Percentiles rank a stretch among this genome's conserved stretches.
These are phyloP conservation scores for Metarhizium sp. DNA, from an alignment of 2,329 filamentous ascomycete genomes.

Conservation along the genomic window DNA sequence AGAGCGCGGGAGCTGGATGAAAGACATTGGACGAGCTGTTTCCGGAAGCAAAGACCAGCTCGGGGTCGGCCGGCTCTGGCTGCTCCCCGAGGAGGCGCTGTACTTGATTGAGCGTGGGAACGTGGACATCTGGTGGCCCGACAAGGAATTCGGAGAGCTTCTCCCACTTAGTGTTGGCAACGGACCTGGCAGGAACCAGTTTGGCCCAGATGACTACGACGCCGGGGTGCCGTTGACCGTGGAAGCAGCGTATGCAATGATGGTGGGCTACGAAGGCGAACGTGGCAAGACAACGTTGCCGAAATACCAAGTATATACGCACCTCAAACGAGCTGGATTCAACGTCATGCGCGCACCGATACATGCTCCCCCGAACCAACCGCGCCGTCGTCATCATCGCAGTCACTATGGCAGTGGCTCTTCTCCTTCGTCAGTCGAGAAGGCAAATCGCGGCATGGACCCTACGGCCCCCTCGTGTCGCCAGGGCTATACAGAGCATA, in stretches of 20 bases:
- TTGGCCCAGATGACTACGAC: constrained; percentile 36
- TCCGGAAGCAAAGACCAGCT: constrained; percentile 45
- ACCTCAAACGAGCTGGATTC: constrained; percentile 76
- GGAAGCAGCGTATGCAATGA: constrained; percentile 79
- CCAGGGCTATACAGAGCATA: constrained; percentile 60
- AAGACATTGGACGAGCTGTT: constrained; percentile 62
- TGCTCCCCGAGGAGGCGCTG: constrained; percentile 85
- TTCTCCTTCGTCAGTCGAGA: constrained; percentile 33
- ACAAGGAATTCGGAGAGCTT: constrained; percentile 37
- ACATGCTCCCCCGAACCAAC: background rate
- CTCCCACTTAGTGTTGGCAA: constrained; percentile 26
- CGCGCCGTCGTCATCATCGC: constrained; percentile 8
- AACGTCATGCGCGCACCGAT: constrained; percentile 61
- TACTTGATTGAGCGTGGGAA: constrained; percentile 83
- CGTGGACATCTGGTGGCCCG: constrained; percentile 79
- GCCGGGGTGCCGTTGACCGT: constrained; percentile 76
- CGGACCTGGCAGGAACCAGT: constrained; percentile 10
- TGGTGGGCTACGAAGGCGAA: constrained; percentile 62
- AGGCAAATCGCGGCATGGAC: constrained; percentile 16
- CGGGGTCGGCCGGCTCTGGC: constrained; percentile 60
- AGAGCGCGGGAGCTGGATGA: constrained; percentile 62
- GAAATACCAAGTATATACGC: constrained; percentile 79
- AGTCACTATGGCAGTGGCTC: constrained; percentile 43
- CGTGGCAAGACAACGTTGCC: constrained; percentile 57
- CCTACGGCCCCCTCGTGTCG: constrained; percentile 48